phyloP scores from a whole-genome alignment of 169 alveolate genomes.

The Ichthyophthirius multifiliis region DNA sequence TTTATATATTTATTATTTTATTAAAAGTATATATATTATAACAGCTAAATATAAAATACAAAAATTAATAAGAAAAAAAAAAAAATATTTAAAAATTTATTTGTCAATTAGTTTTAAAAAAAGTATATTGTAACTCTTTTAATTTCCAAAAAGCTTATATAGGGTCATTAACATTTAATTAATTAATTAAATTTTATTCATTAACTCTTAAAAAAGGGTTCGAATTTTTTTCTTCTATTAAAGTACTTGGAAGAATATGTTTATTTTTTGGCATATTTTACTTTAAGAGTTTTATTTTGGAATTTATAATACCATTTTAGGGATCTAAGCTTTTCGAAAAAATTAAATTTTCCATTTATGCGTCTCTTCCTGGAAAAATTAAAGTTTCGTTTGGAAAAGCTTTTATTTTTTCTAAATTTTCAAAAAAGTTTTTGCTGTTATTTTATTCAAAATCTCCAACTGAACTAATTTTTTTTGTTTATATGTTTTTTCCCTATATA shows the following conservation, averaged over 20 bases:
- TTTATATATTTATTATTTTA: no score
- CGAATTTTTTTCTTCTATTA: conserved; percentile 37
- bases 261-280: neutral
- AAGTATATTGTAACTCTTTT: no score
- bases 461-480: no score
- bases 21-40: no score
- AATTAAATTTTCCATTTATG: conserved; percentile 13
- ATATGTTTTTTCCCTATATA: no score
- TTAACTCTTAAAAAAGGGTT: conserved; percentile 39
- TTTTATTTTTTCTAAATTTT: conserved; percentile 13
- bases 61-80: no score
- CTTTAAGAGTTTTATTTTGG: conserved; percentile 18
- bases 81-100: no score
- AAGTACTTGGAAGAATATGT: conserved; percentile 24
- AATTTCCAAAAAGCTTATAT: no score
- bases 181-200: conserved; percentile 9
- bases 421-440: neutral
- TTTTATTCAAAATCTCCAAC: conserved; percentile 20
- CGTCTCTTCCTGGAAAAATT: conserved; percentile 32
- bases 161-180: no score
- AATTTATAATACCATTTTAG: conserved; percentile 12
- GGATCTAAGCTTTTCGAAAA: conserved; percentile 46
- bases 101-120: no score
- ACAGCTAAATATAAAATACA: no score
- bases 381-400: conserved; percentile 43